These are phyloP conservation scores for Suhomyces guaymorum DNA, from an alignment of 1,139 yeast species.

Conservation along the genomic window DNA sequence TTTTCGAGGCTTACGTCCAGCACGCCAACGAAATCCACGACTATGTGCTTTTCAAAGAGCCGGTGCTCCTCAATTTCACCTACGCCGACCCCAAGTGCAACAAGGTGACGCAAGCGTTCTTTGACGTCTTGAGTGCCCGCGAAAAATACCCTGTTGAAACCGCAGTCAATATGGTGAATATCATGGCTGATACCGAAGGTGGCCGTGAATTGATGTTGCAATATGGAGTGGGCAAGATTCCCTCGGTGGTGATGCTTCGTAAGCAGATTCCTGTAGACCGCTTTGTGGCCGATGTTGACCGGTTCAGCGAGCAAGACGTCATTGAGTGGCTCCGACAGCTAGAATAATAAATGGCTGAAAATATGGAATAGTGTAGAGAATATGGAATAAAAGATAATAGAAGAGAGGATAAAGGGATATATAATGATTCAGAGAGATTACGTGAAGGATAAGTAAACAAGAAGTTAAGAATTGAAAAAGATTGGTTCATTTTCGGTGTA, in stretches of 20 bases:
- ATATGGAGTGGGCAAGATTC: slow-evolving; percentile 61
- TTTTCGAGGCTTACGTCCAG: slow-evolving; percentile 46
- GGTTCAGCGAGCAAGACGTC: slow-evolving; percentile 53
- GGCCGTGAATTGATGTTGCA: slow-evolving; percentile 59
- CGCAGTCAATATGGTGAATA: slow-evolving; percentile 61
- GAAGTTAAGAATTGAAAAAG: too few species aligned
- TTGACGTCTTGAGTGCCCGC: slow-evolving; percentile 54
- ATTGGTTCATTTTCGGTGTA: too few species aligned
- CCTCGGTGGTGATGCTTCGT: slow-evolving; percentile 64
- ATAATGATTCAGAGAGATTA: too few species aligned
- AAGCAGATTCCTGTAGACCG: slow-evolving; percentile 64
- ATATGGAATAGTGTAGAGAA: too few species aligned
- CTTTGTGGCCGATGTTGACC: slow-evolving; percentile 44
- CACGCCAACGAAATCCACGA: slow-evolving; percentile 57
- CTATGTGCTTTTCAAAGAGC: slow-evolving; percentile 54
- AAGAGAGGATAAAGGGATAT: too few species aligned
- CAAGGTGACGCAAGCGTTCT: slow-evolving; percentile 62
- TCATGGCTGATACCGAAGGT: slow-evolving; percentile 66
- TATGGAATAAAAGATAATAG: too few species aligned
- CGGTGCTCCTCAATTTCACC: slow-evolving; percentile 73
- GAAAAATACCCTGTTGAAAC: slow-evolving; percentile 42
- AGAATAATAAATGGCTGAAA: not conserved
- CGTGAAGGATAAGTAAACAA: too few species aligned
- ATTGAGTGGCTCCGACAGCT: slow-evolving; percentile 55
- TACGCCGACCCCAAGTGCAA: slow-evolving; percentile 65